Percentiles rank a stretch among this genome's conserved stretches.
Evolutionary conservation across 108 stramenopile species (phyloP).

Genomic region (Bacterosira constricta): DNA sequence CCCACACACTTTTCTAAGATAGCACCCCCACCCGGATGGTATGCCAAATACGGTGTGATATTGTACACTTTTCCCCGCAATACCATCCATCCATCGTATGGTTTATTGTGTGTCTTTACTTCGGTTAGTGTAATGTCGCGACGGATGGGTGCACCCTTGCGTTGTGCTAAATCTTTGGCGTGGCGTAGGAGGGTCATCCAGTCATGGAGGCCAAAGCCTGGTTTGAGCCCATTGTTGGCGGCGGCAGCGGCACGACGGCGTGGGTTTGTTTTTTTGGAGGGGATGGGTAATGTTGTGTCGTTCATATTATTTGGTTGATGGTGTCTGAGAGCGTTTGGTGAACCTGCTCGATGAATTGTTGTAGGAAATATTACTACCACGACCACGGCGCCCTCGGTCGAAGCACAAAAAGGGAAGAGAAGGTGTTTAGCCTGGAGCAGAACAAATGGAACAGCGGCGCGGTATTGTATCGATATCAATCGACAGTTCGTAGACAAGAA

Average conservation of each 20-base stretch:
- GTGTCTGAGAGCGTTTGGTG: too few species aligned
- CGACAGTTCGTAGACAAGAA: too few species aligned
- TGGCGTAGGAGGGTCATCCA: conserved; percentile 70
- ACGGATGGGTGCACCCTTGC: conserved; percentile 63
- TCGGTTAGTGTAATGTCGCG: conserved; percentile 64
- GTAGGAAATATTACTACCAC: too few species aligned
- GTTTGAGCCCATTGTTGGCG: conserved; percentile 29
- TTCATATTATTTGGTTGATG: conserved; percentile 40
- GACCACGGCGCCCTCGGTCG: too few species aligned
- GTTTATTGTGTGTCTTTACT: conserved; percentile 63
- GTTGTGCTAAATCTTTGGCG: conserved; percentile 73
- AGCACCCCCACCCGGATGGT: conserved; percentile 93
- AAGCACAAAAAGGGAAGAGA: too few species aligned
- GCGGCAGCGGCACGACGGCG: not conserved
- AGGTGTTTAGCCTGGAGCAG: too few species aligned
- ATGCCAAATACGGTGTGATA: conserved; percentile 89
- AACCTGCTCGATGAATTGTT: too few species aligned
- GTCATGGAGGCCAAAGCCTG: conserved; percentile 83
- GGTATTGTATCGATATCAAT: too few species aligned
- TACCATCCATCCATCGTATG: conserved; percentile 91
- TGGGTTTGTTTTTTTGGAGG: not conserved
- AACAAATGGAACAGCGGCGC: too few species aligned
- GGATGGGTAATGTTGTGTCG: conserved; percentile 43
- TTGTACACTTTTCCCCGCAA: conserved; percentile 90
- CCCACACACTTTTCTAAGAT: conserved; percentile 81